Evolutionary conservation across 129 eudicot species (phyloP), one percentile per base, ranked within the genome.

Genomic region (Centella asiatica): DNA sequence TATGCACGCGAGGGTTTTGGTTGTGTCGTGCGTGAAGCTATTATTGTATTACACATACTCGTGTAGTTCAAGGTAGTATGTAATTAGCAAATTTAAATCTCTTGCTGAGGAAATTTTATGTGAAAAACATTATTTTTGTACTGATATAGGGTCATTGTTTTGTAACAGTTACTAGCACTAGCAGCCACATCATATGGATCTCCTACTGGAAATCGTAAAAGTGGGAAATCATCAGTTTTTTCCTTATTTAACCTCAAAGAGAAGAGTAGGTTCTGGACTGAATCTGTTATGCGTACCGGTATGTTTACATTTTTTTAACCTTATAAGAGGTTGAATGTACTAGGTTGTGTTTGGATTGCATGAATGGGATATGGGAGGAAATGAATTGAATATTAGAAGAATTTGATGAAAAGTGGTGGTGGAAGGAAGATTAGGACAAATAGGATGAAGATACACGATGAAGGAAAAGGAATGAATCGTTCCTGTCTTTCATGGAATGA

Each of bases 181-280:
- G 59, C 59, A 9, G 27, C 73, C 68, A 75, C 52, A 18, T 69
- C 87, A 61, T 54, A 73, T 80, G 97, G 90, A 64, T 70, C 89
- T 40, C 83, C 85, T 5, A 24, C 19, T 13, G 77, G 83, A 34
- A 75, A 54, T 37, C 81, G 85, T 52, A 82, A 75, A 75, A 73
- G 76, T 3, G 87, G 84, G 68, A 76, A 53, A 42, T 89, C 95
- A 42, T 86, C 97, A 0, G 95, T 86, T 39, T 90, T 90, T 75
- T 90, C 97, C 3, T 73, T 90, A 78, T 90, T 90, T 77, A 90
- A 83, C 72, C 97, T 90, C 68, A 90, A 75, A 81, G 89, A 86
- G 69, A 90, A 71, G 84, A 90, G 97, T 81, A 80, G 74, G 40
- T 90, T 90, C 78, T 90, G 97, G 97, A 90, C 79, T 44, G 97